These are phyloP conservation scores for Peterozyma toletana DNA, from an alignment of 805 yeast genomes.

Conservation along the genomic window DNA sequence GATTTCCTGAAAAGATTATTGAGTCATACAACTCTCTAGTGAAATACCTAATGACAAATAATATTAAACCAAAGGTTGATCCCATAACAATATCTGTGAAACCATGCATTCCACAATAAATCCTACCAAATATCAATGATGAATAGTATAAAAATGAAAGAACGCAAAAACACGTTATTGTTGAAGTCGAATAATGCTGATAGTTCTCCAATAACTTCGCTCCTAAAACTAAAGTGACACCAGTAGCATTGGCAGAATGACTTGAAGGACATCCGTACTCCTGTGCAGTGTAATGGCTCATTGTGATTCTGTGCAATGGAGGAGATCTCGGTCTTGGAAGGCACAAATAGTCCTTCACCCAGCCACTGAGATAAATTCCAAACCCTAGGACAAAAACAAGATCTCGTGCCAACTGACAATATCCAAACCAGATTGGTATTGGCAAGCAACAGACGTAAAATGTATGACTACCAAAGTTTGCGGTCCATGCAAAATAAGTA, in stretches of 20 bases:
- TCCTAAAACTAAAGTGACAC: conserved; percentile 53
- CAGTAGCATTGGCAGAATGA: conserved; percentile 92
- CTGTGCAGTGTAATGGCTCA: conserved; percentile 83
- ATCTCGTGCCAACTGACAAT: conserved; percentile 49
- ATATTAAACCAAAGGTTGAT: conserved; percentile 46
- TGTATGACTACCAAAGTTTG: conserved; percentile 88
- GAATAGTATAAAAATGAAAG: conserved; percentile 41
- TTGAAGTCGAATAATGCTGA: conserved; percentile 8
- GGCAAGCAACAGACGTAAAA: conserved; percentile 90
- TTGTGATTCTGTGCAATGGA: conserved; percentile 81
- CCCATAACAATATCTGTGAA: conserved; percentile 71
- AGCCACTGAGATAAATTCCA: conserved; percentile 69
- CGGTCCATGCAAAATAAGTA: conserved; percentile 77
- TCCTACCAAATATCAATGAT: conserved; percentile 69
- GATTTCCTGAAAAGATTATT: conserved; percentile 17
- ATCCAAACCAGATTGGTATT: conserved; percentile 76
- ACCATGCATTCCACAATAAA: conserved; percentile 98
- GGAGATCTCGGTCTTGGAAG: conserved; percentile 91
- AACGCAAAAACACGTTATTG: conserved; percentile 10
- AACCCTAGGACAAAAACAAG: conserved; percentile 52
- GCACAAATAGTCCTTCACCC: conserved; percentile 76
- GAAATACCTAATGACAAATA: conserved; percentile 39
- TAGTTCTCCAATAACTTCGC: conserved; percentile 7
- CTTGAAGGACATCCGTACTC: conserved; percentile 95
- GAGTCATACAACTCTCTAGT: conserved; percentile 38